A percentile compares a stretch with the other conserved stretches of the same genome.
Conservation (phyloP, 1,284 basidiomycete species). For the Microbotryomycetes sp. region DNA sequence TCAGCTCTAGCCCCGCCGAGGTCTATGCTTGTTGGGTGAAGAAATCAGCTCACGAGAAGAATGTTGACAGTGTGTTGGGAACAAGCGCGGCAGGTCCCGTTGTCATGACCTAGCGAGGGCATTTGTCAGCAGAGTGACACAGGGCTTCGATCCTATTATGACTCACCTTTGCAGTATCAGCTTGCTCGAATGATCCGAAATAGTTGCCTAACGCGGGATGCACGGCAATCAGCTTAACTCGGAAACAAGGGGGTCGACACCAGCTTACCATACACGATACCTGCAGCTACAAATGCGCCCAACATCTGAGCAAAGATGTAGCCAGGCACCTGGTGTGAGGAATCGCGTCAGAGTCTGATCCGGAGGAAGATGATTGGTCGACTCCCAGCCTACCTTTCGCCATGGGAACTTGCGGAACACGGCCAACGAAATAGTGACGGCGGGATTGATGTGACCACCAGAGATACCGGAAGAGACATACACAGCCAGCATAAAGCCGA, state of each 20-base stretch:
- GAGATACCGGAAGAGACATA: constrained; percentile 50
- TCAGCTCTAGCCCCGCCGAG: too few species aligned
- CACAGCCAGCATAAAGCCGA: constrained; percentile 12
- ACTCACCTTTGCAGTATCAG: background rate
- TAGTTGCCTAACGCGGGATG: background rate
- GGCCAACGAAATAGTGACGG: constrained; percentile 61
- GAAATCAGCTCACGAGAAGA: too few species aligned
- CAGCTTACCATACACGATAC: constrained; percentile 60
- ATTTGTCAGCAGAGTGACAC: too few species aligned
- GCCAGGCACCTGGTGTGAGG: constrained; percentile 49
- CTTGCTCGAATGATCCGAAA: constrained; percentile 1
- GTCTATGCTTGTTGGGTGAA: too few species aligned
- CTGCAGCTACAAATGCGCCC: constrained; percentile 61
- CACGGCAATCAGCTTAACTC: too few species aligned
- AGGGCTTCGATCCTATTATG: too few species aligned
- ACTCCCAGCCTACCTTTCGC: constrained; percentile 48
- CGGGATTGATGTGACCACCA: constrained; percentile 72
- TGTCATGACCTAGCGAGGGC: too few species aligned
- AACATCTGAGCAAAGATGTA: constrained; percentile 64
- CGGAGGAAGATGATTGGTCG: background rate
- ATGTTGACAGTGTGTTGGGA: background rate
- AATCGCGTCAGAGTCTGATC: background rate
- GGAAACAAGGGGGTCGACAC: background rate
- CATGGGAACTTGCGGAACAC: constrained; percentile 66
- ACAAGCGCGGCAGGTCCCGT: constrained; percentile 5